These are phyloP conservation scores for Fusarium marasasianum DNA, from an alignment of 2,329 filamentous ascomycete genomes.

Conservation along the genomic window DNA sequence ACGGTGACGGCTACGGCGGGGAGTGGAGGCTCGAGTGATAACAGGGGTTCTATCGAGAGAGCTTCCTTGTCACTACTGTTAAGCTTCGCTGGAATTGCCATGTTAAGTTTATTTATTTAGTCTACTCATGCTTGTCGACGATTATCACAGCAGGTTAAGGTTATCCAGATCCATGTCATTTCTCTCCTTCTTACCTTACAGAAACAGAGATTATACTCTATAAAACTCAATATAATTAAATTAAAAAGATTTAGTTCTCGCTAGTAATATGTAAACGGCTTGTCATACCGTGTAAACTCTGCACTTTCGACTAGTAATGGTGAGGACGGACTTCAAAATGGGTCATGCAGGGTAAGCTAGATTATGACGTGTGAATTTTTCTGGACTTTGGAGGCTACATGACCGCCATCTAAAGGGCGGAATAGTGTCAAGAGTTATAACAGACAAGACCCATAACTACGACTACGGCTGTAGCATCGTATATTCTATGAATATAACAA, in stretches of 20 bases:
- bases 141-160: too few relatives aligned
- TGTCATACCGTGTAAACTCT: fast-evolving
- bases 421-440: fast-evolving
- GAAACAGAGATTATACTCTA: too few relatives aligned
- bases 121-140: too few relatives aligned
- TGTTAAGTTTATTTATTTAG: too few relatives aligned
- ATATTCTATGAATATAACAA: not conserved
- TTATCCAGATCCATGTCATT: fast-evolving
- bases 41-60: fast-evolving
- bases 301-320: not conserved
- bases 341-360: not conserved
- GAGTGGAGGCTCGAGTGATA: not conserved
- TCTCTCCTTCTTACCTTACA: too few relatives aligned
- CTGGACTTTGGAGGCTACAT: too few relatives aligned
- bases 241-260: not conserved
- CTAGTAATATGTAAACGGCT: not conserved
- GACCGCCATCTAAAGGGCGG: not conserved
- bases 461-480: fast-evolving
- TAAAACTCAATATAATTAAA: too few relatives aligned
- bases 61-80: not conserved
- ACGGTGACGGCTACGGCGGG: not conserved
- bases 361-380: not conserved
- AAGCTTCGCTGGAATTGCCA: not conserved
- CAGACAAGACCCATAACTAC: fast-evolving
- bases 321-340: fast-evolving